These are phyloP conservation scores for Trichaptum fuscoviolaceum DNA, from an alignment of 768 basidiomycete genomes.

Conservation along the genomic window DNA sequence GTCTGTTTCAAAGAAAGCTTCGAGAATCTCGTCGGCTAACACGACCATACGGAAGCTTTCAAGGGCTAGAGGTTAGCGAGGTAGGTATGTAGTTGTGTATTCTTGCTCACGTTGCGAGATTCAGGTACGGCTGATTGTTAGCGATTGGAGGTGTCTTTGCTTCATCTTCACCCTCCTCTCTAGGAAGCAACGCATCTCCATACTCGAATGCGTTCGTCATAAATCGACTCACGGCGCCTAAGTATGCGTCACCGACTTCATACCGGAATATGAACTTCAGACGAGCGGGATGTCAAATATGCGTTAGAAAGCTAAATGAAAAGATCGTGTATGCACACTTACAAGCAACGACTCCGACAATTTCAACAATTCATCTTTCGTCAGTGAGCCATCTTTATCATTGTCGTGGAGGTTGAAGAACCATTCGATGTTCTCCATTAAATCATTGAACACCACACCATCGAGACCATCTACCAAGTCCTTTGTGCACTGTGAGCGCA, in stretches of 20 bases:
- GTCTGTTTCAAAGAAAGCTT: slow-evolving; percentile 95
- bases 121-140: slow-evolving; percentile 87
- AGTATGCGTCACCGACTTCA: slow-evolving; percentile 93
- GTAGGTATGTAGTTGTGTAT: neutral
- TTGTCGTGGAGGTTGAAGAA: slow-evolving; percentile 96
- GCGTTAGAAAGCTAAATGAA: slow-evolving; percentile 9
- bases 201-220: slow-evolving; percentile 99
- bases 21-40: slow-evolving; percentile 91
- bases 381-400: slow-evolving; percentile 91
- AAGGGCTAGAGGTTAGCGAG: slow-evolving; percentile 3
- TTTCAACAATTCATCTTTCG: slow-evolving; percentile 94
- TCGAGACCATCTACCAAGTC: slow-evolving; percentile 87
- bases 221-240: slow-evolving; percentile 93
- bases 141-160: slow-evolving; percentile 45
- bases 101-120: slow-evolving; percentile 68
- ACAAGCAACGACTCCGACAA: slow-evolving; percentile 93
- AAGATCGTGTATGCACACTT: slow-evolving; percentile 23
- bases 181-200: slow-evolving; percentile 84
- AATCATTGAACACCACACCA: slow-evolving; percentile 89
- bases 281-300: slow-evolving; percentile 2
- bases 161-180: slow-evolving; percentile 30
- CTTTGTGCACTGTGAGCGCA: slow-evolving; percentile 33
- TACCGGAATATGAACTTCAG: slow-evolving; percentile 93
- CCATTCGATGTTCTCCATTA: slow-evolving; percentile 99
- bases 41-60: slow-evolving; percentile 96